Evolutionary conservation across 1,284 basidiomycete genomes (phyloP).

Genomic region (Meira miltonrushii): DNA sequence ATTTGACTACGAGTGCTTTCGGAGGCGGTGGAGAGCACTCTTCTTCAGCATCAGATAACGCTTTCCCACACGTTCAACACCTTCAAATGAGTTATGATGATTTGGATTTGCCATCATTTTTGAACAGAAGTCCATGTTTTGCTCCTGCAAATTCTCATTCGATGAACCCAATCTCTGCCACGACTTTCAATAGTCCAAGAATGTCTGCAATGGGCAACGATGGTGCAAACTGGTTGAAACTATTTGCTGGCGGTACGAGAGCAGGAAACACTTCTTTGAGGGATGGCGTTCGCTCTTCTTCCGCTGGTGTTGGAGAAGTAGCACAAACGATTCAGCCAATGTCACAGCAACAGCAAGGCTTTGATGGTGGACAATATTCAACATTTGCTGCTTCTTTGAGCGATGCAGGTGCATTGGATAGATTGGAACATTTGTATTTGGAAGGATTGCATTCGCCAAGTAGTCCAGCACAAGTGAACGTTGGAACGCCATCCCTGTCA

Average conservation of each 20-base stretch:
- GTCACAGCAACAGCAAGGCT: background rate
- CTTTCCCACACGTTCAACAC: background rate
- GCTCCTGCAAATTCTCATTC: background rate
- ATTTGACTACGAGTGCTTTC: background rate
- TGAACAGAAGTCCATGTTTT: conserved; percentile 12
- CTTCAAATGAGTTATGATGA: conserved; percentile 19
- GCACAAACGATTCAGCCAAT: background rate
- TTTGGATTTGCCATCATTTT: conserved; percentile 17
- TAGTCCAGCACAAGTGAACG: background rate
- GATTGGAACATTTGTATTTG: conserved; percentile 19
- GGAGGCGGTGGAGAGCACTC: background rate
- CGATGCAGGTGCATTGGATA: conserved; percentile 13
- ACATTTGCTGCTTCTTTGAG: background rate
- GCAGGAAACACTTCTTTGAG: background rate
- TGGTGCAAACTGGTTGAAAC: background rate
- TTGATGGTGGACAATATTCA: background rate
- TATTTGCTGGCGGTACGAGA: background rate
- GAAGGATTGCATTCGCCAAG: conserved; percentile 15
- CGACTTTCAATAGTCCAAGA: background rate
- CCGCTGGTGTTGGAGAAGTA: background rate
- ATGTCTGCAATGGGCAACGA: background rate
- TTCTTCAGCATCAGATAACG: conserved; percentile 2
- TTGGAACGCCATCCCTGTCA: too few relatives aligned
- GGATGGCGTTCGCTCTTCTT: background rate
- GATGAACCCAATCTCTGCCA: background rate